Conservation (phyloP, 2,329 filamentous ascomycete species). For the Xylaria sp. region DNA sequence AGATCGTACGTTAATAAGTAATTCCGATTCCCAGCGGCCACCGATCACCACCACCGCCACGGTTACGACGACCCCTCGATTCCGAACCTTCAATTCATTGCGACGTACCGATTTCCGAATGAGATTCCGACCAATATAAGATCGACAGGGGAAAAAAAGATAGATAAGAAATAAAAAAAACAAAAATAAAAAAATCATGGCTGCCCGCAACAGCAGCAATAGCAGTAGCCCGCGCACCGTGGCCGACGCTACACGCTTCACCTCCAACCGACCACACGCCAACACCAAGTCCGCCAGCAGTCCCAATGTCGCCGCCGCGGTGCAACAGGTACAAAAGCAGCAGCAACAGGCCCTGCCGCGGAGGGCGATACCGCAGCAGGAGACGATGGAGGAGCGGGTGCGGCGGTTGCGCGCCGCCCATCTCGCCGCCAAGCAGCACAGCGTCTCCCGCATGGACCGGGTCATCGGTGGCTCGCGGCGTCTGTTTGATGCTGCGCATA, state of each 20-base stretch:
- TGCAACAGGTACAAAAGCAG: neutral
- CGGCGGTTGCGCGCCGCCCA: constrained; percentile 74
- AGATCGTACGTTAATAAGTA: constrained; percentile 2
- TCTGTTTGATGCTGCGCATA: constrained; percentile 66
- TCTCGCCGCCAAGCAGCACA: constrained; percentile 70
- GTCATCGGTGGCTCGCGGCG: constrained; percentile 60
- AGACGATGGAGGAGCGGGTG: constrained; percentile 77
- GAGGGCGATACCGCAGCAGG: constrained; percentile 53
- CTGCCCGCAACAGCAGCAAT: constrained; percentile 32
- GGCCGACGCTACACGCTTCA: constrained; percentile 83
- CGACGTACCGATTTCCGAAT: neutral
- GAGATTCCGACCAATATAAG: neutral
- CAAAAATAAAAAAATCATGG: constrained; percentile 20
- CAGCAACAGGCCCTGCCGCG: constrained; percentile 36
- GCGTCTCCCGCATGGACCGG: constrained; percentile 63
- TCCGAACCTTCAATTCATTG: neutral
- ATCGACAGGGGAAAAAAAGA: neutral
- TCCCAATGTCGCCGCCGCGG: constrained; percentile 21
- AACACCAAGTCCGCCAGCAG: constrained; percentile 63
- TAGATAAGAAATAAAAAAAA: neutral
- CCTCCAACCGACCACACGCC: constrained; percentile 75
- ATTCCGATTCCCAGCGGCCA: neutral
- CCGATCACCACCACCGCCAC: neutral
- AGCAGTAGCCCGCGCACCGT: constrained; percentile 69
- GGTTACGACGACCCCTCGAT: neutral